A percentile compares a stretch with the other conserved stretches of the same genome.
Evolutionary conservation across 1,284 basidiomycete species (phyloP).

Genomic region (Cryptococcus sp.): DNA sequence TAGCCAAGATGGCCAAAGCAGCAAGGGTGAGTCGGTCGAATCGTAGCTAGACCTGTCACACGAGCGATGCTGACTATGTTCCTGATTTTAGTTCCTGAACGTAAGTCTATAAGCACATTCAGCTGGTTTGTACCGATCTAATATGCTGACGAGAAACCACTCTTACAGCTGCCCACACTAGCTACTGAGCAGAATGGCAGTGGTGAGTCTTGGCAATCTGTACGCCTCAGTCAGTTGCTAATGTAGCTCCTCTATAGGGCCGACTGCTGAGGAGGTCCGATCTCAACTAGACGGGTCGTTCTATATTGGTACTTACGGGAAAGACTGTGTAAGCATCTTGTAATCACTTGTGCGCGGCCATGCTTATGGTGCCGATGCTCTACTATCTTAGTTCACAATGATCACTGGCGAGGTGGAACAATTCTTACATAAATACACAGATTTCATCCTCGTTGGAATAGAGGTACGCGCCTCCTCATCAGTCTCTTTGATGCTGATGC

Average conservation of each 20-base stretch:
- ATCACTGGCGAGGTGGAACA: slow-evolving; percentile 64
- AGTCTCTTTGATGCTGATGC: too few species aligned
- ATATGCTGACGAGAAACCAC: not conserved
- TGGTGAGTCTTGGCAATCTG: slow-evolving; percentile 61
- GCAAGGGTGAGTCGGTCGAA: slow-evolving; percentile 60
- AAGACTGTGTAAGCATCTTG: not conserved
- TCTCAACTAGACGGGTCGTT: slow-evolving; percentile 3
- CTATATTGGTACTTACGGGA: slow-evolving; percentile 59
- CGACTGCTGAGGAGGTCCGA: not conserved
- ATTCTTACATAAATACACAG: slow-evolving; percentile 60
- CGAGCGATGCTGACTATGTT: not conserved
- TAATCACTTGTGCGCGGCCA: too few species aligned
- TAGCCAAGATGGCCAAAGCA: slow-evolving; percentile 72
- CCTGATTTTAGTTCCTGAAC: slow-evolving; percentile 7
- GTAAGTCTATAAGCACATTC: not conserved
- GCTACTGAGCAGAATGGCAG: slow-evolving; percentile 82
- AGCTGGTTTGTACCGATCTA: not conserved
- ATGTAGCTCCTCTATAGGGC: not conserved
- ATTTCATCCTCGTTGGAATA: slow-evolving; percentile 78
- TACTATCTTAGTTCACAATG: slow-evolving; percentile 69
- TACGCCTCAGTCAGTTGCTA: not conserved
- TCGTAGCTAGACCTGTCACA: not conserved
- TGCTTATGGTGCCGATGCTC: too few species aligned
- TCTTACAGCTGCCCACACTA: slow-evolving; percentile 70
- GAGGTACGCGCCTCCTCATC: slow-evolving; percentile 53